Base-by-base conservation (phyloP, 441 rosid species). In the Pelargonium citronellum region DNA sequence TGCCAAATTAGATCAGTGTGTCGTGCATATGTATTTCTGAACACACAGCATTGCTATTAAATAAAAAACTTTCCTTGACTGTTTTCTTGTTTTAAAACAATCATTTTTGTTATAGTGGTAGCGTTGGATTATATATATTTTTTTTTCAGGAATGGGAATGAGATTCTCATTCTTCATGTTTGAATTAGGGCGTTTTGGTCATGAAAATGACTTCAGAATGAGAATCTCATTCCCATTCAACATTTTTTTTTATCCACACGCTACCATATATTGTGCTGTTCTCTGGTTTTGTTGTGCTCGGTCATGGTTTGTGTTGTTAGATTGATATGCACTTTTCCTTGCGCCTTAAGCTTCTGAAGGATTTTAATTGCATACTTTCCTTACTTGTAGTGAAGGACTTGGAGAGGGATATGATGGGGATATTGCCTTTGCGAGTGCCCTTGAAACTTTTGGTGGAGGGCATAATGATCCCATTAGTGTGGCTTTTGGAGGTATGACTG, bases 321-420 rank as follows among this genome's bases (percentile, higher is more conserved):
- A 22, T 19, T 71, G 49, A 8, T 53, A 55, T 30, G 1, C n/a
- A 27, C 37, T 8, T 39, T 20, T 60, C 24, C 27, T 20, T 12
- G 43, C 0, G 17, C 8, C 73, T 55, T 55, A 10, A 15, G 64
- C 49, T 66, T n/a, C 17, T 58, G 49, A 60, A 69, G 71, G 43
- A 66, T 37, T 73, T 58, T 55, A 15, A 71, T 27, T 51, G 24
- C 46, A 34, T 78, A 11, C 67, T 80, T 74, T 63, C 72, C 44
- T 72, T 71, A 63, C 66, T 78, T 83, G 79, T 84, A 96, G 99
- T 73, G 99, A 96, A 86, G 99, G 98, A 72, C 90, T 93, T 69
- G 98, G 99, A 20, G 99, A 96, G 86, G 99, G 91, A 72, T 96
- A 96, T 80, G 98, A 96, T 76, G 96, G 88, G 67, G 99, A 96